Base-by-base conservation (phyloP, 257 asterid genomes). In the Nicotiana paniculata region DNA sequence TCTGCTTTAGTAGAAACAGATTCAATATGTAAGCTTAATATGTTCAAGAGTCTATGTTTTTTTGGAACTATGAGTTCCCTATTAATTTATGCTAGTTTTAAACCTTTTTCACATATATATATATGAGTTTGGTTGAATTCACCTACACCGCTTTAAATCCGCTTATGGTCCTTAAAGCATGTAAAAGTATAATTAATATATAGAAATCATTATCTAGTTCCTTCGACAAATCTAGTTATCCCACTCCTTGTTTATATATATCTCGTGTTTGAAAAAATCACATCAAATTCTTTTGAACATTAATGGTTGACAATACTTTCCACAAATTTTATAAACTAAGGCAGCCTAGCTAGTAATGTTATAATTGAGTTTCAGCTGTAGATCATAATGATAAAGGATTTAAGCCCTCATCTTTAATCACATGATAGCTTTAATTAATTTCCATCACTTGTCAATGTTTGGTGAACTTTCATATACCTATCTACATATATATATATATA, bases 391-490 rank as follows among this genome's bases (percentile, higher is more conserved):
- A 72, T 46, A 9, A 72, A 46, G 39, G n/a, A 48, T 46, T 46
- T 72, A 46, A 46, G 21, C 13, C 61, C 3, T 48, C 37, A 10
- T 24, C 21, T 46, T 72, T 46, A 74, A 74, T 59, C 26, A 32
- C 82, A 37, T 37, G 70, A 79, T 70, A 0, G 21, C 57, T 69
- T 37, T 69, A 69, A 10, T 69, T n/a, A 37, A 69, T 78, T 78
- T 78, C 10, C 12, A 59, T 78, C 30, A 78, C 4, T 59, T 57
- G 82, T 37, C 74, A 79, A 61, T 79, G 74, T 79, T 59, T 55
- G 74, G 82, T 59, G 39, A 78, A 15, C 15, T 59, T 78, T 78
- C 58, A 78, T 24, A 37, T n/a, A 35, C 70, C 21, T n/a, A 35
- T 55, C 21, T 58, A 61, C 35, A 28, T 28, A 28, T 28, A 28